Conservation (phyloP, 768 basidiomycete species). For the Russula brevipes region DNA sequence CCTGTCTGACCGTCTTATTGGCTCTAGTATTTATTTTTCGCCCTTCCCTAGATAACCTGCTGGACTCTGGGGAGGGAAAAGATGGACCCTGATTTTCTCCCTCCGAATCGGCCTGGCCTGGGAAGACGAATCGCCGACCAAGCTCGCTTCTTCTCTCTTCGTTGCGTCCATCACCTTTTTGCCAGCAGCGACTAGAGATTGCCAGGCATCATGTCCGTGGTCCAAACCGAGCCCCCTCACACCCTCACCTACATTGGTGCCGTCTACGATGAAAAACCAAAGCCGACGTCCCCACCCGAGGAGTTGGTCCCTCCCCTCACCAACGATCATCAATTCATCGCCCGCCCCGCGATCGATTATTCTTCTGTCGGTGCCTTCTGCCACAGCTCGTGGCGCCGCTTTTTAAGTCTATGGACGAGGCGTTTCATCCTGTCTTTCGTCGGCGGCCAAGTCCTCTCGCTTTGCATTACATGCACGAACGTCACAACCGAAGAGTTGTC, state of each 20-base stretch:
- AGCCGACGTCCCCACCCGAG: not conserved
- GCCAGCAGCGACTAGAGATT: not conserved
- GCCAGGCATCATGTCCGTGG: not conserved
- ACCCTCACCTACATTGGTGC: not conserved
- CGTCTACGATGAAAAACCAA: too few species aligned
- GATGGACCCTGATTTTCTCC: not conserved
- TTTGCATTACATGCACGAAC: constrained; percentile 87
- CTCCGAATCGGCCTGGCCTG: not conserved
- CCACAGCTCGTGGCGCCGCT: constrained; percentile 51
- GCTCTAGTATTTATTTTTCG: not conserved
- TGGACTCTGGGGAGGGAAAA: not conserved
- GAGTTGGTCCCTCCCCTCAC: not conserved
- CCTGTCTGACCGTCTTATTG: not conserved
- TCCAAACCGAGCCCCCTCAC: not conserved
- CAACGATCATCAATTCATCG: not conserved
- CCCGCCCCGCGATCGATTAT: constrained; percentile 61
- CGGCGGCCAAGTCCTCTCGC: constrained; percentile 76
- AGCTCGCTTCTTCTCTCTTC: not conserved
- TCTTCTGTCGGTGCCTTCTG: constrained; percentile 52
- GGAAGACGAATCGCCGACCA: too few species aligned
- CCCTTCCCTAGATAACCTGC: not conserved
- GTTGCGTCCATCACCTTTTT: not conserved
- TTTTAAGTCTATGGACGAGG: constrained; percentile 73
- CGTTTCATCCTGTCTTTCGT: constrained; percentile 65
- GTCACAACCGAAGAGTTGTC: constrained; percentile 80